A percentile compares a stretch with the other conserved stretches of the same genome.
phyloP scores from a whole-genome alignment of 371 early-diverging fungal species.

The Circinella umbellata region DNA sequence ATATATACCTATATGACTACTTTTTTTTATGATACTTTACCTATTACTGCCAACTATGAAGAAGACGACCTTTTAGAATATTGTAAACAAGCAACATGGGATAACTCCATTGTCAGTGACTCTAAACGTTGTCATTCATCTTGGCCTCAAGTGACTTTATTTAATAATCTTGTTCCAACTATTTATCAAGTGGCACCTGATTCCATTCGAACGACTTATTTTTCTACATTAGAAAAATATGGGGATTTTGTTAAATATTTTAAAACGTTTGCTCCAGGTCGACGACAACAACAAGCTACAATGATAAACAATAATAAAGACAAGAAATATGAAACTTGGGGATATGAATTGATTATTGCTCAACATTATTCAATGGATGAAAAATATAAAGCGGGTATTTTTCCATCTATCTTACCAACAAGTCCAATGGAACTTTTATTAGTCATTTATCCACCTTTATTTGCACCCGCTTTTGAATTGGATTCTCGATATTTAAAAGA shows the following conservation, averaged over 20 bases:
- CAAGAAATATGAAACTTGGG: background rate
- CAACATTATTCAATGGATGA: background rate
- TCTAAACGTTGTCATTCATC: background rate
- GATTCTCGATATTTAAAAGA: background rate
- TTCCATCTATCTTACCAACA: background rate
- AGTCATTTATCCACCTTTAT: constrained; percentile 1
- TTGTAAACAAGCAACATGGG: background rate
- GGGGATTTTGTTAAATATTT: background rate
- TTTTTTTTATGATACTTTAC: background rate
- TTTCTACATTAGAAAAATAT: background rate
- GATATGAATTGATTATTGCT: background rate
- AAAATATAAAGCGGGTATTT: constrained; percentile 1
- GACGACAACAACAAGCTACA: background rate
- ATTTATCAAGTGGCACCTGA: background rate
- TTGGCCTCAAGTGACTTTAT: background rate
- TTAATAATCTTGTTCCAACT: background rate
- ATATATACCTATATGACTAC: too few species aligned
- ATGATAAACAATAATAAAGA: background rate
- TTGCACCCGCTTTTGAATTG: background rate
- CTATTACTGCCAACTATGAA: background rate
- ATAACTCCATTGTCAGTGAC: background rate
- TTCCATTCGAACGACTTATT: background rate
- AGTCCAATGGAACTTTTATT: background rate
- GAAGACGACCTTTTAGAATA: background rate
- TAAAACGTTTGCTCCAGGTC: background rate